Base-by-base conservation (phyloP, 352 stramenopile species). In the Phytophthora capsici region DNA sequence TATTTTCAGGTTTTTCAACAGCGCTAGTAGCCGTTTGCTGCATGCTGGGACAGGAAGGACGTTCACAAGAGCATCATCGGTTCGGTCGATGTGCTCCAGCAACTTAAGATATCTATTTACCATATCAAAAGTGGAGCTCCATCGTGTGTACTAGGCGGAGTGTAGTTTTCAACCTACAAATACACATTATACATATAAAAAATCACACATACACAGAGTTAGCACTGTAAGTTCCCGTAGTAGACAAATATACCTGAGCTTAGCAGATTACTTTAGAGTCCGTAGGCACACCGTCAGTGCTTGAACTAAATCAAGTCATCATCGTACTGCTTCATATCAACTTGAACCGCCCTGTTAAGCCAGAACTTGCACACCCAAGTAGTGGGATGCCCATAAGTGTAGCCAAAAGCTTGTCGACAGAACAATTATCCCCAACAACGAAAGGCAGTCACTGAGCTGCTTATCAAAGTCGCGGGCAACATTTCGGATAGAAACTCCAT, bases 381-480 rank as follows among this genome's bases (percentile, higher is more conserved):
- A 46, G 49, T 2, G 20, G 32, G 14, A 37, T 14, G 7, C 49
- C 34, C 49, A 46, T 46, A 20, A 6, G 49, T 0, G 49, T 57
- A n/a, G 32, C 34, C 19, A 46, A 30, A 2, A 45, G 26, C 25
- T 10, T 3, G 37, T 60, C 51, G 16, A 38, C 40, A 16, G 10
- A 30, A 36, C 34, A 56, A 30, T 34, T 63, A 36, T 57, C 34
- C 0, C 36, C 45, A 63, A 32, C 30, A 36, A 10, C 7, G 12
- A 12, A 50, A 17, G 7, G 12, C 30, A 36, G 7, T 36, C 7
- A 10, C 30, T 10, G 30, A 36, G 7, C 3, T 47, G 57, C 38
- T 57, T 47, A 25, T 28, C 47, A 19, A 34, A 65, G 13, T 52
- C 57, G 13, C 26, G 57, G 38, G 9, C 19, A 57, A 38, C 38